Evolutionary conservation across 176 grass and related monocot species (phyloP).

Genomic region (Dactylis glomerata): DNA sequence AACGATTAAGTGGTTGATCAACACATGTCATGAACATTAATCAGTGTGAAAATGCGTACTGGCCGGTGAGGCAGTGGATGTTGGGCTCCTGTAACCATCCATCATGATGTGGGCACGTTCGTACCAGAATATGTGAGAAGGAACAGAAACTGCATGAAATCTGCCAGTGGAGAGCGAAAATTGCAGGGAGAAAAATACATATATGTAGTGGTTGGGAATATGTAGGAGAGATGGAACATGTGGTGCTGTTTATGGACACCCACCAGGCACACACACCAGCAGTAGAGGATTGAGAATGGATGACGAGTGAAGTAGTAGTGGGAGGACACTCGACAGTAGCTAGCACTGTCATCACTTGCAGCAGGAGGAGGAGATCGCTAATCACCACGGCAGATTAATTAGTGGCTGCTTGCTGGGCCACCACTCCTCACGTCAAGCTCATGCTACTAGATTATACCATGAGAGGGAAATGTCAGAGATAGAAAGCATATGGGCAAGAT

Average conservation of each 20-base stretch:
- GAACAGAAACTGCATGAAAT: conserved; percentile 14
- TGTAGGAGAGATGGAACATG: conserved; percentile 33
- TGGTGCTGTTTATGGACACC: conserved; percentile 36
- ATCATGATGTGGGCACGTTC: background rate
- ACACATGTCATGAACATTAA: background rate
- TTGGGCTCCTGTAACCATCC: background rate
- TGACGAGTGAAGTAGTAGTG: conserved; percentile 34
- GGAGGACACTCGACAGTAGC: conserved; percentile 30
- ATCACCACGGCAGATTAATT: background rate
- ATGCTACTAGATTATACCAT: background rate
- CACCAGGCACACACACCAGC: conserved; percentile 22
- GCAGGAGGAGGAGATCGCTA: background rate
- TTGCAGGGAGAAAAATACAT: background rate
- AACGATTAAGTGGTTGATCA: too few species aligned
- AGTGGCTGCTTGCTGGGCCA: conserved; percentile 22
- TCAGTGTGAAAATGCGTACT: background rate
- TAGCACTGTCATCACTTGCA: background rate
- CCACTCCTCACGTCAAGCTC: conserved; percentile 13
- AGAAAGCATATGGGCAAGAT: background rate
- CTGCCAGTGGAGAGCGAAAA: background rate
- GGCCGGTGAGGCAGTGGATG: background rate
- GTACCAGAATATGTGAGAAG: background rate
- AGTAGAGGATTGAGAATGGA: background rate
- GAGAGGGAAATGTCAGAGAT: background rate
- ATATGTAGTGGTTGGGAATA: conserved; percentile 15